phyloP scores from a whole-genome alignment of 2,329 filamentous ascomycete species.

The Gyromitra esculenta region DNA sequence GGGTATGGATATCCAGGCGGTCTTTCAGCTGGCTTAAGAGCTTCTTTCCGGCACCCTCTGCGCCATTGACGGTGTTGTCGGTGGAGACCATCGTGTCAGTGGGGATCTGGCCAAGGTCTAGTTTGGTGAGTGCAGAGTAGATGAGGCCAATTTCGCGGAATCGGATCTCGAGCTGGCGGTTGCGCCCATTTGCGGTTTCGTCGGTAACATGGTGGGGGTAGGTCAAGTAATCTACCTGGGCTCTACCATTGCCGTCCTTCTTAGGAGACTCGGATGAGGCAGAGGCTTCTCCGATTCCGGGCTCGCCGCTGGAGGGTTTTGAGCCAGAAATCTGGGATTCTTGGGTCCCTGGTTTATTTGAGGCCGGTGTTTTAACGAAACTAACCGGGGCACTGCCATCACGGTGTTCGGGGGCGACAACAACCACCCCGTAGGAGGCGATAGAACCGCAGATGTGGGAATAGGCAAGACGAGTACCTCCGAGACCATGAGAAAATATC shows the following conservation, averaged over 20 bases:
- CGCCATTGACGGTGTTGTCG: constrained; percentile 18
- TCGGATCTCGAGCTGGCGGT: constrained; percentile 77
- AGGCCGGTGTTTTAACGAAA: constrained; percentile 67
- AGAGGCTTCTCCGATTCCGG: constrained; percentile 31
- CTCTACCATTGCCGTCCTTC: constrained; percentile 12
- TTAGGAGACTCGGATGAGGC: background rate
- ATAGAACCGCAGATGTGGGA: constrained; percentile 82
- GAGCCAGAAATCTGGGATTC: constrained; percentile 32
- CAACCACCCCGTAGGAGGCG: constrained; percentile 81
- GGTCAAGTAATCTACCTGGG: constrained; percentile 61
- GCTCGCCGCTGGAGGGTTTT: constrained; percentile 58
- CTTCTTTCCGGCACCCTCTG: constrained; percentile 60
- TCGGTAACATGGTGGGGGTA: constrained; percentile 52
- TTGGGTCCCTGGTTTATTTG: constrained; percentile 60
- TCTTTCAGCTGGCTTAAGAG: constrained; percentile 70
- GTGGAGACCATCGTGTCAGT: constrained; percentile 30
- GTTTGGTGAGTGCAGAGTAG: constrained; percentile 72
- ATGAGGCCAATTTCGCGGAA: constrained; percentile 80
- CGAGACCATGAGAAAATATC: constrained; percentile 86
- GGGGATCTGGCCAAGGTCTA: constrained; percentile 68
- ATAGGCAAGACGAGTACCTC: constrained; percentile 82
- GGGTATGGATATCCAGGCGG: constrained; percentile 73
- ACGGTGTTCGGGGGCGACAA: constrained; percentile 82
- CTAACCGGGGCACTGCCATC: constrained; percentile 82
- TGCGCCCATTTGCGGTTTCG: constrained; percentile 62